phyloP scores from a whole-genome alignment of 2,329 filamentous ascomycete genomes.

The Tolypocladium nubicola region DNA sequence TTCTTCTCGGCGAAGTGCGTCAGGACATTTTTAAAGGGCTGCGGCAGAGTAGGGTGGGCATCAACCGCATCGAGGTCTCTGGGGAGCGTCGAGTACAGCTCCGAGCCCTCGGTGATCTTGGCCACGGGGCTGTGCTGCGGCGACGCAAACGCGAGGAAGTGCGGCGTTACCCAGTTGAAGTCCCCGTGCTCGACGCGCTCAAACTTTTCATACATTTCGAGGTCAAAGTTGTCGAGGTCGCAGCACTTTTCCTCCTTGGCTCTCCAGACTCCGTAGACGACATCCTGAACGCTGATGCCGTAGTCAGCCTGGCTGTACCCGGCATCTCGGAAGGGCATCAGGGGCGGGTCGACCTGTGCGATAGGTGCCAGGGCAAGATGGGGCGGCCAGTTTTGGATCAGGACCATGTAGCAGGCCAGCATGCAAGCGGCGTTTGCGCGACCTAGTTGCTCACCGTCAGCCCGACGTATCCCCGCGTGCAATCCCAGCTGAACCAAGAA shows the following conservation, averaged over 20 bases:
- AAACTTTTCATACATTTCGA: slow-evolving; percentile 93
- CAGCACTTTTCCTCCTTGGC: slow-evolving; percentile 94
- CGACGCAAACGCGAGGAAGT: slow-evolving; percentile 93
- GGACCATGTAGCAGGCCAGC: slow-evolving; percentile 95
- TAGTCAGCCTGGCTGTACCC: slow-evolving; percentile 98
- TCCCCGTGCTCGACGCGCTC: slow-evolving; percentile 97
- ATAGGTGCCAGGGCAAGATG: slow-evolving; percentile 92
- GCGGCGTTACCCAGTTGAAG: slow-evolving; percentile 97
- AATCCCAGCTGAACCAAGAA: not conserved
- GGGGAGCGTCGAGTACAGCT: slow-evolving; percentile 65
- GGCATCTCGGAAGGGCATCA: slow-evolving; percentile 98
- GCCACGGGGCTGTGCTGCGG: slow-evolving; percentile 73
- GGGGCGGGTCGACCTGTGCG: slow-evolving; percentile 87
- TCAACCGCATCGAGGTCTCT: slow-evolving; percentile 65
- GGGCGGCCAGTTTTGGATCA: slow-evolving; percentile 96
- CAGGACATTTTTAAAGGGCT: slow-evolving; percentile 92
- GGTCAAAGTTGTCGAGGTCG: slow-evolving; percentile 83
- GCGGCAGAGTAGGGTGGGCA: slow-evolving; percentile 58
- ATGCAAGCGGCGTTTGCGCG: slow-evolving; percentile 91
- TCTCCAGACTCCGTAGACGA: slow-evolving; percentile 98
- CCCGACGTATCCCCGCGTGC: not conserved
- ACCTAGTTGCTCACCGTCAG: slow-evolving; percentile 33
- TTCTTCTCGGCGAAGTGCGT: slow-evolving; percentile 79
- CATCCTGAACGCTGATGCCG: slow-evolving; percentile 87
- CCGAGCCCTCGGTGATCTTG: slow-evolving; percentile 61